Percentiles rank a stretch among this genome's conserved stretches.
Conservation (phyloP, 2,329 filamentous ascomycete genomes). For the Trichoderma sp. region DNA sequence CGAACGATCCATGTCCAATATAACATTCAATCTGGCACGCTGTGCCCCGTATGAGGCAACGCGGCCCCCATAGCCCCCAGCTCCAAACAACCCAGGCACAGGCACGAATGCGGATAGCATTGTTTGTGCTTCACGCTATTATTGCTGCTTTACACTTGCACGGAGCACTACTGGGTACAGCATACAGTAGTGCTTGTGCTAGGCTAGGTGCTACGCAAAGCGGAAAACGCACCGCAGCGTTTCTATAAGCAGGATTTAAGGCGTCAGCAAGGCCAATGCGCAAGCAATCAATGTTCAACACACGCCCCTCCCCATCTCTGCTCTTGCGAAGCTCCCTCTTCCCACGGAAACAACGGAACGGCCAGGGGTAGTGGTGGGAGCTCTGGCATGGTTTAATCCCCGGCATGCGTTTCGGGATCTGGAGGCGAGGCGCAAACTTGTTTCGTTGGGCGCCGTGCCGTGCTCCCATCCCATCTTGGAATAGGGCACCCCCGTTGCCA, state of each 20-base stretch:
- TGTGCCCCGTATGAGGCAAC: background rate
- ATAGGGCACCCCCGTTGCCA: background rate
- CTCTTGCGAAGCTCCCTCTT: background rate
- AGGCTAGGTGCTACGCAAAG: background rate
- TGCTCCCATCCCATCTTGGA: background rate
- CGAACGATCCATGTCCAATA: background rate
- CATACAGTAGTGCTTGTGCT: background rate
- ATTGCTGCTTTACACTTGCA: background rate
- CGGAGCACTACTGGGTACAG: background rate
- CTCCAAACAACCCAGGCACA: background rate
- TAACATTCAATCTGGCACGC: constrained; percentile 10
- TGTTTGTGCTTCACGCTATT: background rate
- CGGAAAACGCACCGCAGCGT: background rate
- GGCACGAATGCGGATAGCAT: background rate
- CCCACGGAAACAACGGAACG: background rate
- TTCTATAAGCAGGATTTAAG: background rate
- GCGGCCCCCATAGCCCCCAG: background rate
- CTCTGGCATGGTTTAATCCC: background rate
- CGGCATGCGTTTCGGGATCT: background rate
- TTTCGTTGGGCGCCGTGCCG: background rate
- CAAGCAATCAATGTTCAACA: background rate
- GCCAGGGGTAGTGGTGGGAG: background rate
- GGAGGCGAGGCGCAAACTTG: background rate
- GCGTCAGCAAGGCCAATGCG: background rate
- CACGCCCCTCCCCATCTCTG: constrained; percentile 1